Base-by-base conservation (phyloP, 2,329 filamentous ascomycete species). In the Cryoendolithus antarcticus region DNA sequence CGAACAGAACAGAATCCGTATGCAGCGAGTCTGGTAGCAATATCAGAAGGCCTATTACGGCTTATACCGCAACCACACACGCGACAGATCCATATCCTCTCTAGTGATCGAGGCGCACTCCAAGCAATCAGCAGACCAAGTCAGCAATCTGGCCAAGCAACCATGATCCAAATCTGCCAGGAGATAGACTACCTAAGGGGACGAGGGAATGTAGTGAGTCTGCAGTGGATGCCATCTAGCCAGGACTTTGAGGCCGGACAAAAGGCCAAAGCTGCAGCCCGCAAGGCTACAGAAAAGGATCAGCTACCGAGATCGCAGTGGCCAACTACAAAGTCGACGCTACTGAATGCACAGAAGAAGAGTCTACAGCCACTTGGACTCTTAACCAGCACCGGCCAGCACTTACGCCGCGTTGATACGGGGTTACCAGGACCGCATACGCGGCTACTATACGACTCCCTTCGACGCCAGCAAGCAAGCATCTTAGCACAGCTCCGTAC, bases 401-500 rank as follows among this genome's bases (percentile, higher is more conserved):
- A 21, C 5, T 4, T 38, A 28, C 30, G 37, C 31, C 28, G 31
- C 28, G 33, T 38, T 32, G 30, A 38, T 32, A 28, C 31, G 32
- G 37, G 30, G n/a, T 30, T 12, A 30, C 30, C 19, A 8, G 37
- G 37, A 6, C 28, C 7, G 10, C 37, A 38, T 32, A 38, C 30
- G 32, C 37, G 30, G 12, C 30, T 21, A 21, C 28, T 34, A 24
- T 38, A 38, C 21, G 37, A 38, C 30, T 21, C 24, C 27, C n/a
- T 36, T 15, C 32, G 8, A 21, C 32, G 29, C 11, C 27, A 12
- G 32, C 32, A 34, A 34, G 32, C 32, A 10, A 21, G 32, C 9
- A 21, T 34, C 10, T 9, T 34, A 8, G 32, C 32, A 19, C 32
- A 15, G 32, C 32, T 34, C 13, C 32, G 32, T 21, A 12, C 10